A percentile compares a stretch with the other conserved stretches of the same genome.
phyloP scores from a whole-genome alignment of 805 yeast species.

The Candida alai region DNA sequence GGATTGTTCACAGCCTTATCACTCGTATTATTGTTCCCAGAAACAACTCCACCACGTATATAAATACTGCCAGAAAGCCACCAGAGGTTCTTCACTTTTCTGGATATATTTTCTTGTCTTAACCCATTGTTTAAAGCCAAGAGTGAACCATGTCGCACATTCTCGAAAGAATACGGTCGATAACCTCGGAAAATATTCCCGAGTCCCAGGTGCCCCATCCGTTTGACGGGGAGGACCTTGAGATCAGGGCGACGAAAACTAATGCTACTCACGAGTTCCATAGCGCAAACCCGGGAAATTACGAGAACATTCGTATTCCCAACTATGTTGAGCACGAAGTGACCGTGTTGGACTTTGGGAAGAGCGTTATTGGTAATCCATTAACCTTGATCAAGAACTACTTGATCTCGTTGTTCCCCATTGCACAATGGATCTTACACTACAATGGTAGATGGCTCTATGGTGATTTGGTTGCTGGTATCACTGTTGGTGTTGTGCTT shows the following conservation, averaged over 20 bases:
- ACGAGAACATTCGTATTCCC: slow-evolving; percentile 25
- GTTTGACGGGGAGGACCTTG: slow-evolving; percentile 12
- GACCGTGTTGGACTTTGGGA: slow-evolving; percentile 30
- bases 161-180: slow-evolving; percentile 8
- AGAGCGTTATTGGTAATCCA: slow-evolving; percentile 34
- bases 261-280: slow-evolving; percentile 15
- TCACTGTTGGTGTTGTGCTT: slow-evolving; percentile 87
- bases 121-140: no score
- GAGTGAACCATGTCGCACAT: slow-evolving; percentile 10
- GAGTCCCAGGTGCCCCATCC: slow-evolving; percentile 22
- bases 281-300: slow-evolving; percentile 1
- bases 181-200: slow-evolving; percentile 9
- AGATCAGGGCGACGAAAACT: slow-evolving; percentile 9
- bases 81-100: not conserved
- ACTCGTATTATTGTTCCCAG: no score
- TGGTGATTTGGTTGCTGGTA: slow-evolving; percentile 85
- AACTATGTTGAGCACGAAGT: slow-evolving; percentile 33
- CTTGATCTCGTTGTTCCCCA: slow-evolving; percentile 67
- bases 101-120: no score
- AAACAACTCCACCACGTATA: no score
- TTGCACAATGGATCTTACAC: slow-evolving; percentile 77
- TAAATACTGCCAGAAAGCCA: not conserved
- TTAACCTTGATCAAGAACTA: slow-evolving; percentile 41
- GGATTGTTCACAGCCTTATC: no score
- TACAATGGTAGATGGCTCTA: slow-evolving; percentile 78